Percentiles rank a stretch among this genome's conserved stretches.
phyloP scores from a whole-genome alignment of 2,329 filamentous ascomycete species.

The Setomelanomma holmii region DNA sequence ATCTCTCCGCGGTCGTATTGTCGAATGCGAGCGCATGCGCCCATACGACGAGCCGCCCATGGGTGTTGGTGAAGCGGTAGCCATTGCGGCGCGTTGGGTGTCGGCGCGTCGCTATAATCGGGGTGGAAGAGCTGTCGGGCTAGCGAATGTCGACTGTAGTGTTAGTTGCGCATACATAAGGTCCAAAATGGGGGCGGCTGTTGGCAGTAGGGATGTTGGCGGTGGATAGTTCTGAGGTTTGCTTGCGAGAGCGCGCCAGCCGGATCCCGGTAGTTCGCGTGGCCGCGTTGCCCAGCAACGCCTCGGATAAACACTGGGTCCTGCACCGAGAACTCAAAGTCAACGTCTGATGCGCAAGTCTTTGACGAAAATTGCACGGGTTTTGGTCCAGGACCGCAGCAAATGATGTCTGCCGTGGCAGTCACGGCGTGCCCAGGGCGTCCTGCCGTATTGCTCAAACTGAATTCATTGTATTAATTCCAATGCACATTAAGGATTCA shows the following conservation, averaged over 20 bases:
- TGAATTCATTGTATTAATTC: neutral
- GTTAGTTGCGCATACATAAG: slow-evolving; percentile 51
- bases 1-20: slow-evolving; percentile 50
- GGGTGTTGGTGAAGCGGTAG: slow-evolving; percentile 50
- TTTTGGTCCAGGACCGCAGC: neutral
- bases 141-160: slow-evolving; percentile 49
- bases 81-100: slow-evolving; percentile 37
- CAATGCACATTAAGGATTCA: too few species aligned
- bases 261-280: slow-evolving; percentile 31
- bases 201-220: slow-evolving; percentile 46
- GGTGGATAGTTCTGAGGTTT: slow-evolving; percentile 30
- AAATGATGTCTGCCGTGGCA: neutral
- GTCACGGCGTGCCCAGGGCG: neutral
- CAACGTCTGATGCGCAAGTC: too few species aligned
- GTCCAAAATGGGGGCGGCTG: slow-evolving; percentile 38
- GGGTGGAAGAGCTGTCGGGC: slow-evolving; percentile 29
- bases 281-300: slow-evolving; percentile 35
- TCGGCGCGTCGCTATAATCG: slow-evolving; percentile 29
- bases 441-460: neutral
- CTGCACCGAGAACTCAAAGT: neutral
- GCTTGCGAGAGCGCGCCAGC: slow-evolving; percentile 29
- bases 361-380: too few species aligned
- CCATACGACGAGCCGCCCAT: slow-evolving; percentile 46
- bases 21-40: slow-evolving; percentile 46
- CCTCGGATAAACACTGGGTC: slow-evolving; percentile 7